Conservation (phyloP, 352 stramenopile genomes). For the Globisporangium uncinulatum region DNA sequence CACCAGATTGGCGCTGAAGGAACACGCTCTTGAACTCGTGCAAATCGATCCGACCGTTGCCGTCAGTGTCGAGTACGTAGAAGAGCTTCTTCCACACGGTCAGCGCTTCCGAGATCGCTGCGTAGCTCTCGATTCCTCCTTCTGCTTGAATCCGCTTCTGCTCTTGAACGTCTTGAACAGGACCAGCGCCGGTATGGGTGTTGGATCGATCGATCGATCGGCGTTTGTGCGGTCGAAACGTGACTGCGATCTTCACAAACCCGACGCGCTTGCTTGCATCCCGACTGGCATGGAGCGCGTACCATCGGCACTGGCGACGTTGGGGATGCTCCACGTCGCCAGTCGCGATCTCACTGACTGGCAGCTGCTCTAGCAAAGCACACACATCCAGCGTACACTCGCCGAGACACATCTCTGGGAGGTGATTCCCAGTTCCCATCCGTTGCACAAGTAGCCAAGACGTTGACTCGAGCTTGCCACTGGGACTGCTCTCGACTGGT, state of each 20-base stretch:
- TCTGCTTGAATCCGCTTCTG: no score
- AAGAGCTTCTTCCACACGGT: constrained; percentile 70
- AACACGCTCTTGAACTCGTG: constrained; percentile 54
- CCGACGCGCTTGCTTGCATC: constrained; percentile 14
- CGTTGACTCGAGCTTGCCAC: background rate
- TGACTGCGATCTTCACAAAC: constrained; percentile 15
- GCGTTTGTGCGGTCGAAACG: constrained; percentile 7
- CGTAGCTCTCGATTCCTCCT: background rate
- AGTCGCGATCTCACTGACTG: background rate
- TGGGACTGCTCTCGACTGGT: background rate
- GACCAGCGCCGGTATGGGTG: background rate
- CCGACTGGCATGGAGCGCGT: constrained; percentile 16
- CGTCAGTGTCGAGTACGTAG: constrained; percentile 48
- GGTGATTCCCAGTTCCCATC: constrained; percentile 17
- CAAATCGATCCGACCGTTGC: constrained; percentile 47
- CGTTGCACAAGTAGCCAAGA: constrained; percentile 16
- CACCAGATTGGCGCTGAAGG: constrained; percentile 31
- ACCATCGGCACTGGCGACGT: constrained; percentile 12
- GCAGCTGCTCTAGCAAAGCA: constrained; percentile 1
- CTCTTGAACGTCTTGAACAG: background rate
- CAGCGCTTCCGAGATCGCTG: constrained; percentile 18
- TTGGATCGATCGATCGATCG: background rate
- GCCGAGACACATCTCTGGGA: constrained; percentile 27
- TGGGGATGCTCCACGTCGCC: background rate
- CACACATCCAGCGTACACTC: constrained; percentile 17